Conservation (phyloP, 2,329 filamentous ascomycete genomes). For the Monosporascus sp. region DNA sequence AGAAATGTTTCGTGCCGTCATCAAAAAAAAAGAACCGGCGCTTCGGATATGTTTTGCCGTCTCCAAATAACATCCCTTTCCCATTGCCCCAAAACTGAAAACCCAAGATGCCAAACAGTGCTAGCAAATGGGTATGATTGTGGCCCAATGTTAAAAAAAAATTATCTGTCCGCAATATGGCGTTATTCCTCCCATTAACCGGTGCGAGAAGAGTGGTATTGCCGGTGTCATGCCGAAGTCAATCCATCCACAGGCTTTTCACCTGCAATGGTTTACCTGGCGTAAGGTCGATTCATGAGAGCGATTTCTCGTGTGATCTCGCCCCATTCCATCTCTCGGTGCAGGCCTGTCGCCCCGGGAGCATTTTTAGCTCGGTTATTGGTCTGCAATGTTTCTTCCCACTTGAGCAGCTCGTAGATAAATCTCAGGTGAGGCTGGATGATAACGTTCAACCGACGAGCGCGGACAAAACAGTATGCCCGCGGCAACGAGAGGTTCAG, state of each 20-base stretch:
- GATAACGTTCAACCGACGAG: constrained; percentile 89
- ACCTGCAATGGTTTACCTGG: constrained; percentile 42
- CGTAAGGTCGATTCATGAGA: constrained; percentile 92
- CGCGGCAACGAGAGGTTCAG: constrained; percentile 77
- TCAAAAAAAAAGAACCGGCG: neutral
- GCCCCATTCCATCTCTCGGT: constrained; percentile 85
- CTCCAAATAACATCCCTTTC: too few species aligned
- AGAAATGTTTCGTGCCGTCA: neutral
- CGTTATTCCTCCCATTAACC: too few species aligned
- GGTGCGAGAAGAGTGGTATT: too few species aligned
- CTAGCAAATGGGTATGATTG: constrained; percentile 3
- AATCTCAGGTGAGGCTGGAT: constrained; percentile 96
- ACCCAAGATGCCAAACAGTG: too few species aligned
- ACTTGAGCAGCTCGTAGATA: constrained; percentile 90
- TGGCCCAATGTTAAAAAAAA: too few species aligned
- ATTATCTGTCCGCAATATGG: too few species aligned
- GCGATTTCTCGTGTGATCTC: constrained; percentile 87
- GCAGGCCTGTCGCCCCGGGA: constrained; percentile 34
- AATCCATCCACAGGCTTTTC: neutral
- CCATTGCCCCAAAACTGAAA: neutral
- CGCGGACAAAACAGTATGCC: constrained; percentile 94
- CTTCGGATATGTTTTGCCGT: too few species aligned
- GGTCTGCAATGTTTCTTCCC: constrained; percentile 73
- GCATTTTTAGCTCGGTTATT: constrained; percentile 43
- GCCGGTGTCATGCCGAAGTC: neutral